Base-by-base conservation (phyloP, 2,329 filamentous ascomycete genomes). In the Clarireedia paspali region DNA sequence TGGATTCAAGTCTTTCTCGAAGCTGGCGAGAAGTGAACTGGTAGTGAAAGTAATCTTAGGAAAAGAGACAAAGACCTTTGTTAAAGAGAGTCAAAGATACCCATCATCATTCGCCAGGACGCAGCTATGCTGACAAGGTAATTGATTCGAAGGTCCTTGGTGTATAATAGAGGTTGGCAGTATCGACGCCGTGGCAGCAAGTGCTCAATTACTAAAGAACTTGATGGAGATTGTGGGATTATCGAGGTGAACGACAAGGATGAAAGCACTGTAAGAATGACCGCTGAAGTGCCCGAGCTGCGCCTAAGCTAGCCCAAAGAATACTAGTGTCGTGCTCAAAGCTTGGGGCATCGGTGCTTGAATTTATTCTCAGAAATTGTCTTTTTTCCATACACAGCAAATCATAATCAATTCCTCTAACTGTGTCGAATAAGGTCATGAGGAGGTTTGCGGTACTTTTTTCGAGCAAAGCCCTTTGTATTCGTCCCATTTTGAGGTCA, bases 21-120 rank as follows among this genome's bases (percentile, higher is more conserved):
- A 34, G 30, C 30, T 34, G 30, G 30, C 30, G 10, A 34, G 39
- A 44, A 12, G 6, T 15, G 27, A 38, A 7, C 30, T 34, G 15
- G 45, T 40, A 7, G 27, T n/a, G 20, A 30, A 45, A 44, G 47
- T 15, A 20, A 20, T 20, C 20, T 20, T 20, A 47, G 50, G 53
- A 50, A 53, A 56, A 53, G 54, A 53, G 53, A 56, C 47, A 36
- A 34, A 30, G 27, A 48, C n/a, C 30, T 45, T 47, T 53, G 53
- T 47, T 44, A 56, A 47, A 38, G 17, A 55, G 26, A 44, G 34
- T 50, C 50, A 30, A 50, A 47, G 53, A 51, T 39, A 39, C 53
- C 42, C 53, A 58, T 56, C 42, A 56, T 50, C 15, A 10, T 46
- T 23, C 30, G 24, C 14, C 38, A 26, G 38, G 17, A 47, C 49